These are phyloP conservation scores for Candida smagusa DNA, from an alignment of 1,139 yeast genomes.

Conservation along the genomic window DNA sequence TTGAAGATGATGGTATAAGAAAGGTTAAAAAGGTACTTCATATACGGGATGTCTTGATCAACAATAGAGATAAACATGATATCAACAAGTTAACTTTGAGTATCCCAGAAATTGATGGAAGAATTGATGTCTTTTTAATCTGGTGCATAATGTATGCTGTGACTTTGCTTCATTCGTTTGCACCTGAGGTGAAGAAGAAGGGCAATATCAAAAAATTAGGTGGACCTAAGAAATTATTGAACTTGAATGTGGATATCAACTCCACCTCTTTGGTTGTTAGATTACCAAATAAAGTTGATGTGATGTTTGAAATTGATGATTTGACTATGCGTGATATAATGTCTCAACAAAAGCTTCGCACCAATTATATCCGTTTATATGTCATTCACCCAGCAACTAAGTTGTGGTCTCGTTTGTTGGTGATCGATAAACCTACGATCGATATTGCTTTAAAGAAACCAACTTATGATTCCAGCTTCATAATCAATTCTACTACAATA, in stretches of 20 bases:
- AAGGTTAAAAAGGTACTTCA: slow-evolving; percentile 35
- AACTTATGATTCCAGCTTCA: slow-evolving; percentile 7
- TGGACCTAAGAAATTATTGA: slow-evolving; percentile 17
- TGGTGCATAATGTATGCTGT: slow-evolving; percentile 45
- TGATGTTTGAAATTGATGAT: slow-evolving; percentile 49
- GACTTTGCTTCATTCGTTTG: slow-evolving; percentile 32
- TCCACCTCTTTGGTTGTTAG: slow-evolving; percentile 44
- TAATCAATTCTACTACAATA: slow-evolving; percentile 24
- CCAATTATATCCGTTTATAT: slow-evolving; percentile 44
- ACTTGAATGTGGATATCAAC: slow-evolving; percentile 35
- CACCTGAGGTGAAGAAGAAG: slow-evolving; percentile 31
- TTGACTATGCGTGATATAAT: slow-evolving; percentile 29
- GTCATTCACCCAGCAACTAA: slow-evolving; percentile 54
- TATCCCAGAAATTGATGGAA: slow-evolving; percentile 39
- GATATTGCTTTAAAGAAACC: slow-evolving; percentile 17
- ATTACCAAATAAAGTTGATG: slow-evolving; percentile 49
- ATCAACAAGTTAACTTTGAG: slow-evolving; percentile 24
- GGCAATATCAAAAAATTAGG: slow-evolving; percentile 28
- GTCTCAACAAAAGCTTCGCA: slow-evolving; percentile 22
- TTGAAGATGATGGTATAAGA: slow-evolving; percentile 9
- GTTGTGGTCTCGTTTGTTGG: slow-evolving; percentile 40
- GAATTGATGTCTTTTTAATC: slow-evolving; percentile 40
- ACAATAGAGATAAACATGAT: slow-evolving; percentile 15
- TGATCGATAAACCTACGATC: slow-evolving; percentile 37
- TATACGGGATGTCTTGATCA: slow-evolving; percentile 24